Base-by-base conservation (phyloP, 768 basidiomycete genomes). In the Gyrodon lividus region DNA sequence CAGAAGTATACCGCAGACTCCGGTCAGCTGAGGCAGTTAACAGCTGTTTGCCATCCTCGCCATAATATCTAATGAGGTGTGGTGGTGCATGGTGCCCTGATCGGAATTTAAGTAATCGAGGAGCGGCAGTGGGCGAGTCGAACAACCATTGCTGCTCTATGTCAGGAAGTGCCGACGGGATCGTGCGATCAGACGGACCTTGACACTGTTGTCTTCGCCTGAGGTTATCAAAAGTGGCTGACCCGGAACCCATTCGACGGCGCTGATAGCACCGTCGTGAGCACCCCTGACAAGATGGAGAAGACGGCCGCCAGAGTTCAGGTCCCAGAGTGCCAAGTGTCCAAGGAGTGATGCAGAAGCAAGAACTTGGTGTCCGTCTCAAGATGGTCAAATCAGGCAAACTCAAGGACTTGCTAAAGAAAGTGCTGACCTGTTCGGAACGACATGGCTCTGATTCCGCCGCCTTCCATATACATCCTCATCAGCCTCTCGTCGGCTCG, bases 41-140 rank as follows among this genome's bases (percentile, higher is more conserved):
- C 7, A 99, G 72, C 55, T 92, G 87, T 71, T 99, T 99, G 3
- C 97, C 97, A 62, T 99, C 96, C n/a, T 89, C 85, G 12, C 95
- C 96, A 67, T 97, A 98, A 69, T 92, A 98, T 49, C 95, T 80
- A 43, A 99, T 92, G 17, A 94, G 76, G 64, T 94, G 87, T 0
- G 94, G 94, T 16, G 97, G 93, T 1, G 84, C 78, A 57, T 89
- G 89, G 62, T 99, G 97, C 31, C 97, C 97, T 0, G 92, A 87
- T 41, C 97, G 83, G 67, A 82, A 92, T 74, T 98, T 98, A 22
- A 98, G 79, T 10, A 98, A 74, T 49, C 92, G 81, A 1, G 97
- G 96, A 20, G 89, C 74, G 1, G 87, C 76, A 0, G 89, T 88
- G 0, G 93, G 92, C 0, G 94, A 90, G 62, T 98, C 97, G 60